Evolutionary conservation across 805 yeast genomes (phyloP), one percentile per base, ranked within the genome.

Genomic region (Sugiyamaella chiloensis): DNA sequence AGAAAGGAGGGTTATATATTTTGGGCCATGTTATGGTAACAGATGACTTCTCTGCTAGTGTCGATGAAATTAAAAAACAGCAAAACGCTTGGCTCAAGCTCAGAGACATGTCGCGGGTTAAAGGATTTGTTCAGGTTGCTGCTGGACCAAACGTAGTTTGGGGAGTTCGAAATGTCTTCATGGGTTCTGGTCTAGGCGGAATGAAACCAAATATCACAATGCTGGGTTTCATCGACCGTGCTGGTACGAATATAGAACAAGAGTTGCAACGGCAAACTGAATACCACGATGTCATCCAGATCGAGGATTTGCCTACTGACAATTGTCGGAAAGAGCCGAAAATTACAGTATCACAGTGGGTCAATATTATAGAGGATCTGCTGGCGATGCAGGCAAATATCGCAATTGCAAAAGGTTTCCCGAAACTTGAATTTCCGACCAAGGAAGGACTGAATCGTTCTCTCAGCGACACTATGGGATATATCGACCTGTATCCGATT

Each of bases 151-250:
- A 85, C 1, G 72, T 93, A 35, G 84, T 89, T 0, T 91, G 98
- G 97, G 98, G 99, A 21, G 95, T 88, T 0, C 73, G 99, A 52
- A 91, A 91, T 62, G 89, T 93, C 7, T 89, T 79, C 50, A 65
- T 91, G 51, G 97, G 97, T 0, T 85, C 96, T 2, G 99, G 99
- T 0, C 71, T 93, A n/a, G 99, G 99, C 5, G 97, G 96, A 9
- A 93, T 93, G 99, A 84, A 80, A 59, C 99, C 99, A 1, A 93
- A 93, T 61, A 90, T 93, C 44, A 87, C 96, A 0, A 95, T 93
- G 0, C 52, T 93, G 26, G 98, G 98, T 0, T 89, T 89, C 60
- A 87, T 83, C 57, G 96, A 91, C 60, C 42, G 47, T 12, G 26
- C 16, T 5, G 37, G 32, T 6, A 27, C 30, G 26, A 29, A 4